Percentiles rank a stretch among this genome's conserved stretches.
Evolutionary conservation across 2,329 filamentous ascomycete genomes (phyloP).

Genomic region (Talaromyces sp.): DNA sequence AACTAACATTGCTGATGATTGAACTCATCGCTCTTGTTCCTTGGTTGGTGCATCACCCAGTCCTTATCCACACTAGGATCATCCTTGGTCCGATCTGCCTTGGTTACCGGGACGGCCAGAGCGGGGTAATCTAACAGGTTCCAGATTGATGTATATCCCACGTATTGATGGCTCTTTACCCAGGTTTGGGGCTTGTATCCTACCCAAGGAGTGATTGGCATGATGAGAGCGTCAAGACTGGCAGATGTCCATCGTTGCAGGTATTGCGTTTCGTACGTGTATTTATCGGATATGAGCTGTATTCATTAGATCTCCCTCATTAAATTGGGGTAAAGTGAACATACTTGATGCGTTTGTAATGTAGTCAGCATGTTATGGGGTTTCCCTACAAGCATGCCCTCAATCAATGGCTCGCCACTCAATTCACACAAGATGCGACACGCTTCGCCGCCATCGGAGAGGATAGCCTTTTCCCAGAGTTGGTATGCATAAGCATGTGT

Average conservation of each 20-base stretch:
- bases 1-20: conserved; percentile 33
- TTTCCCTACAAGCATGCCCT: conserved; percentile 35
- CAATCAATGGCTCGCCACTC: conserved; percentile 32
- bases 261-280: conserved; percentile 27
- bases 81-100: conserved; percentile 27
- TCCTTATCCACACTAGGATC: conserved; percentile 18
- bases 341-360: conserved; percentile 28
- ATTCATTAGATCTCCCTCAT: not conserved
- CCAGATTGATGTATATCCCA: conserved; percentile 36
- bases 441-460: conserved; percentile 33
- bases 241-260: conserved; percentile 30
- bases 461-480: conserved; percentile 32
- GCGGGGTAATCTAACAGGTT: conserved; percentile 34
- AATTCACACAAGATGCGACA: conserved; percentile 28
- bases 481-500: conserved; percentile 28
- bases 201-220: conserved; percentile 33
- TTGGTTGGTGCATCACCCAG: conserved; percentile 34
- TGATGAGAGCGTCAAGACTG: conserved; percentile 33
- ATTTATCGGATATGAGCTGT: conserved; percentile 29
- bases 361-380: conserved; percentile 26
- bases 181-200: conserved; percentile 30
- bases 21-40: conserved; percentile 30
- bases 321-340: not conserved
- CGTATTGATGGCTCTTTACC: conserved; percentile 35
- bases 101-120: conserved; percentile 32